These are phyloP conservation scores for Rhynchosporium secalis DNA, from an alignment of 2,329 filamentous ascomycete genomes.

Conservation along the genomic window DNA sequence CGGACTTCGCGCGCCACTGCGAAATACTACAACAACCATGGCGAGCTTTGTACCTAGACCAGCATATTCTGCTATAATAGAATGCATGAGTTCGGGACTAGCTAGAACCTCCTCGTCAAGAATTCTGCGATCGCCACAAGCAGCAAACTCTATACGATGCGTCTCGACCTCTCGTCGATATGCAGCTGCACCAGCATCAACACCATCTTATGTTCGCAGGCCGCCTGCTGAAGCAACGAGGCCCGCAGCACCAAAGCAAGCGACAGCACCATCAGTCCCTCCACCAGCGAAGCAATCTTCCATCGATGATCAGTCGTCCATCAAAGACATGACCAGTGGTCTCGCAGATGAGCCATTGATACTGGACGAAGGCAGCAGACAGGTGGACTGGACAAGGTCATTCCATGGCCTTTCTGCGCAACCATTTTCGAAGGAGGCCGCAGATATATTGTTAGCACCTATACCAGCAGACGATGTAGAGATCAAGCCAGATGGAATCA, in stretches of 20 bases:
- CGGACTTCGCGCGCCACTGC: conserved; percentile 25
- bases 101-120: conserved; percentile 12
- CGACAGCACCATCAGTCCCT: background rate
- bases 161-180: conserved; percentile 31
- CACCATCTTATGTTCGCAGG: conserved; percentile 32
- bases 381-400: conserved; percentile 72
- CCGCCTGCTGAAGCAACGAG: conserved; percentile 20
- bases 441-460: conserved; percentile 61
- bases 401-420: conserved; percentile 66
- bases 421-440: conserved; percentile 64
- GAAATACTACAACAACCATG: conserved; percentile 24
- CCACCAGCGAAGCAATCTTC: conserved; percentile 48
- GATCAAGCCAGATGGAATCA: conserved; percentile 94
- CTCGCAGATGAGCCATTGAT: conserved; percentile 52
- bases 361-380: conserved; percentile 49
- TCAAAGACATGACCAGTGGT: conserved; percentile 47
- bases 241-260: conserved; percentile 15
- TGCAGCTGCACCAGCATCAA: conserved; percentile 33
- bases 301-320: conserved; percentile 45
- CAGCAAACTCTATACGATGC: conserved; percentile 17
- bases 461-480: conserved; percentile 78
- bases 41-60: conserved; percentile 30
- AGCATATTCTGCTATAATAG: conserved; percentile 30
- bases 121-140: background rate
- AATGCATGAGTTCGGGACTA: conserved; percentile 18